A percentile compares a stretch with the other conserved stretches of the same genome.
Evolutionary conservation across 768 basidiomycete species (phyloP).

Genomic region (Galerina sulciceps): DNA sequence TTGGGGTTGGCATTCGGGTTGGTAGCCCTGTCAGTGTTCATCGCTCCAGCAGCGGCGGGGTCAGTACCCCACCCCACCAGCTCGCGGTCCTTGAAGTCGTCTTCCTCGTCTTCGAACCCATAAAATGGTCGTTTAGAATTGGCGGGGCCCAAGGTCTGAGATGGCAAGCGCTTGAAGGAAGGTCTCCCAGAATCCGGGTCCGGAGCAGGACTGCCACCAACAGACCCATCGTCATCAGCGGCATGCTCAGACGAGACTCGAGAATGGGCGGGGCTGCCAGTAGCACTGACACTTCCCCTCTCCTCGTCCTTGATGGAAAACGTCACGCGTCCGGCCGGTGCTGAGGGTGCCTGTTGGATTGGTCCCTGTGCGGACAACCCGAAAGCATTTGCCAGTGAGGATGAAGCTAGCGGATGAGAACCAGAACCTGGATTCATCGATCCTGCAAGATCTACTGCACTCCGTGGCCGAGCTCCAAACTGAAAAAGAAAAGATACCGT

Average conservation of each 20-base stretch:
- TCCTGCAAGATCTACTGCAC: constrained; percentile 9
- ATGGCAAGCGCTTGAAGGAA: constrained; percentile 74
- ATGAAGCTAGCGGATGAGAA: constrained; percentile 20
- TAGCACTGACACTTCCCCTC: constrained; percentile 6
- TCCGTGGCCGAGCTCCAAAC: constrained; percentile 28
- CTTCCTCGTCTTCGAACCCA: background rate
- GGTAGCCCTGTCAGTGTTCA: background rate
- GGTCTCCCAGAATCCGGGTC: constrained; percentile 43
- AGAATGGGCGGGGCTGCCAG: constrained; percentile 14
- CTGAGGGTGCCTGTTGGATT: constrained; percentile 1
- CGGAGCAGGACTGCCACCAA: background rate
- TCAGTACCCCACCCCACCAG: constrained; percentile 2
- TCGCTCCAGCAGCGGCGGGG: background rate
- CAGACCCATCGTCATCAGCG: constrained; percentile 27
- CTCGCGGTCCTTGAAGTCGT: background rate
- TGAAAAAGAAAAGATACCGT: background rate
- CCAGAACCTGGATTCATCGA: constrained; percentile 11
- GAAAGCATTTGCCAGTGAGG: constrained; percentile 47
- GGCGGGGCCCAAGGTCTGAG: constrained; percentile 70
- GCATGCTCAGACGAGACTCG: constrained; percentile 32
- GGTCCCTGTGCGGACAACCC: constrained; percentile 16
- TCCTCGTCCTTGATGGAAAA: constrained; percentile 14
- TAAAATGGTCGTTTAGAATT: constrained; percentile 53
- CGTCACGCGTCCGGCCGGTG: constrained; percentile 4
- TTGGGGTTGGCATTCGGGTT: background rate